These are phyloP conservation scores for Kazachstania sp. DNA, from an alignment of 1,139 yeast species.

Conservation along the genomic window DNA sequence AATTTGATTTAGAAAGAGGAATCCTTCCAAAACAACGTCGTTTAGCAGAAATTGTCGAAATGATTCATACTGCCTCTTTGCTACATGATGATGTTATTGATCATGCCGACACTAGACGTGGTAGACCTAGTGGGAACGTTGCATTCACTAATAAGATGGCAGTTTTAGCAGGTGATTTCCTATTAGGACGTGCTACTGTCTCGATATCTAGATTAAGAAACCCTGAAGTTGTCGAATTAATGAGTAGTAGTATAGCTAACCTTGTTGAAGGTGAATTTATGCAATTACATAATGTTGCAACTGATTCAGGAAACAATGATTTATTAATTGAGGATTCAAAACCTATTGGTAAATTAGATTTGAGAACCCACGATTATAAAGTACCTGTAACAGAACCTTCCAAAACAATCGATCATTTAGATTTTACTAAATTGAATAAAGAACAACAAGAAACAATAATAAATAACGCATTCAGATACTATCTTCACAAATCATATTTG, in stretches of 20 bases:
- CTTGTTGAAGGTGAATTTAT: conserved; percentile 96
- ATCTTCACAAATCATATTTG: conserved; percentile 86
- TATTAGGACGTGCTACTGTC: conserved; percentile 92
- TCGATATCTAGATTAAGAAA: conserved; percentile 87
- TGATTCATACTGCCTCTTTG: conserved; percentile 96
- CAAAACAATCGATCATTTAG: conserved; percentile 35
- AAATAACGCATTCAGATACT: conserved; percentile 86
- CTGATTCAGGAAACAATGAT: conserved; percentile 37
- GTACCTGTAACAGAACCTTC: conserved; percentile 35
- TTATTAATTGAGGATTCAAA: conserved; percentile 46
- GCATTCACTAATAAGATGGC: conserved; percentile 98
- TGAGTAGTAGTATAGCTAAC: conserved; percentile 93
- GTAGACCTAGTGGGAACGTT: conserved; percentile 82
- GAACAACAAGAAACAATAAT: conserved; percentile 52
- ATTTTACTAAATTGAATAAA: background rate
- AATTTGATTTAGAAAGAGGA: conserved; percentile 51
- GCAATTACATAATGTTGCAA: conserved; percentile 90
- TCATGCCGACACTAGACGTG: conserved; percentile 81
- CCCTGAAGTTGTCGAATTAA: conserved; percentile 92
- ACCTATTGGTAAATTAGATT: conserved; percentile 51
- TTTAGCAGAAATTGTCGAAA: conserved; percentile 92
- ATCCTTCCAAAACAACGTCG: conserved; percentile 91
- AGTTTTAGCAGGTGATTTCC: conserved; percentile 89
- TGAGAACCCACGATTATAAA: conserved; percentile 51
- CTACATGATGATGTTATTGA: conserved; percentile 97